Evolutionary conservation across 2,329 filamentous ascomycete species (phyloP).

Genomic region (Rhynchosporium graminicola): DNA sequence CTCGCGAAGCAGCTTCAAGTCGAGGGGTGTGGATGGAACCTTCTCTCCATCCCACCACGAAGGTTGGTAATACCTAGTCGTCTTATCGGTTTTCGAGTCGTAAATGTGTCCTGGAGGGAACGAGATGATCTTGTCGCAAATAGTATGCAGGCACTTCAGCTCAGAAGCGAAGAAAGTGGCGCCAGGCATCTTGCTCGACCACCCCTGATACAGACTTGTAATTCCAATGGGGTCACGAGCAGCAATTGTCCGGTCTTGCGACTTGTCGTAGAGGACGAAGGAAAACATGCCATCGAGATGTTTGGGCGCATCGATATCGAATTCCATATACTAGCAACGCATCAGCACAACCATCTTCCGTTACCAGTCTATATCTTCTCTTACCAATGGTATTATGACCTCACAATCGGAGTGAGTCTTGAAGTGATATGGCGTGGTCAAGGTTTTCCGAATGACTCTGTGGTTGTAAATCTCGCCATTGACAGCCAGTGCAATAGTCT

Average conservation of each 20-base stretch:
- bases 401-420: constrained; percentile 99
- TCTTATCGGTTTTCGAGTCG: constrained; percentile 85
- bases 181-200: constrained; percentile 77
- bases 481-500: constrained; percentile 86
- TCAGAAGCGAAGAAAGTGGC: constrained; percentile 96
- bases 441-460: constrained; percentile 83
- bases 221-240: constrained; percentile 96
- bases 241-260: constrained; percentile 86
- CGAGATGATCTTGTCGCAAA: constrained; percentile 91
- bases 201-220: constrained; percentile 96
- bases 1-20: constrained; percentile 79
- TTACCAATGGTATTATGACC: constrained; percentile 94
- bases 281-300: constrained; percentile 99
- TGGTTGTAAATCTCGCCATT: constrained; percentile 99
- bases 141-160: constrained; percentile 86
- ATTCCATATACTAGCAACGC: constrained; percentile 74
- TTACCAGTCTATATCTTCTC: constrained; percentile 35
- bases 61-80: constrained; percentile 87
- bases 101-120: constrained; percentile 97
- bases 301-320: constrained; percentile 89
- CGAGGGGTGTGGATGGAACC: constrained; percentile 77
- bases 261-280: constrained; percentile 96
- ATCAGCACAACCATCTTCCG: constrained; percentile 19
- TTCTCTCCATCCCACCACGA: constrained; percentile 85
- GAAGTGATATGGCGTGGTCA: constrained; percentile 88